Conservation (phyloP, 2,329 filamentous ascomycete species). For the Mycosphaerella sp. region DNA sequence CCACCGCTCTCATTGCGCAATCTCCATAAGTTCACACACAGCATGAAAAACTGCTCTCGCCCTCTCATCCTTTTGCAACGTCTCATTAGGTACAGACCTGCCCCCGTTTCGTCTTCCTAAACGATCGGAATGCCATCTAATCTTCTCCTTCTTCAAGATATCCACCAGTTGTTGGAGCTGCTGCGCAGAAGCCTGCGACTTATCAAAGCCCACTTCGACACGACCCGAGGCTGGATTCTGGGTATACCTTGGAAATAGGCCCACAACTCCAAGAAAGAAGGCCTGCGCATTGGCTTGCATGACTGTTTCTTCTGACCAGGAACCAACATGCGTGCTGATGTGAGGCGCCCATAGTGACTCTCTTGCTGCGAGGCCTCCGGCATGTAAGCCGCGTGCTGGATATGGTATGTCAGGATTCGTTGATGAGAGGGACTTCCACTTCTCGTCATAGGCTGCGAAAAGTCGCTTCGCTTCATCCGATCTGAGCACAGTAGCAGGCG, state of each 20-base stretch:
- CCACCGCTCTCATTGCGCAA: conserved; percentile 5
- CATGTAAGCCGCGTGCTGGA: conserved; percentile 28
- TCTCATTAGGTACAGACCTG: conserved; percentile 21
- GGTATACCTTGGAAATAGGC: conserved; percentile 24
- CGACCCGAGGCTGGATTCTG: conserved; percentile 20
- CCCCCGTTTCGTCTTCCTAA: conserved; percentile 28
- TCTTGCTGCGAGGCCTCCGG: conserved; percentile 21
- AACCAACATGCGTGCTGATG: conserved; percentile 18
- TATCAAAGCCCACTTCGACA: conserved; percentile 27
- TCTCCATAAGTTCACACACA: conserved; percentile 31
- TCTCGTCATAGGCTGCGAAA: conserved; percentile 28
- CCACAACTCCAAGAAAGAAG: conserved; percentile 30
- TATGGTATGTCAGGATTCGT: conserved; percentile 28
- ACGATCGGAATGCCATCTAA: conserved; percentile 32
- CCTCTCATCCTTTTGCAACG: conserved; percentile 28
- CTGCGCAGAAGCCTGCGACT: conserved; percentile 14
- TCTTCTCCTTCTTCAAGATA: conserved; percentile 33
- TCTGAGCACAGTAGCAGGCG: conserved; percentile 22
- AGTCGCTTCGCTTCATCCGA: conserved; percentile 27
- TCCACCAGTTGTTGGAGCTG: conserved; percentile 26
- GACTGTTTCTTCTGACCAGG: conserved; percentile 31
- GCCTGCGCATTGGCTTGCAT: conserved; percentile 33
- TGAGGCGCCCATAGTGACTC: conserved; percentile 27
- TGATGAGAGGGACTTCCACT: conserved; percentile 26
- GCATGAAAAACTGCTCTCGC: conserved; percentile 33